Evolutionary conservation across 1,139 yeast species (phyloP).

Genomic region (Geotrichum citri-aurantii): DNA sequence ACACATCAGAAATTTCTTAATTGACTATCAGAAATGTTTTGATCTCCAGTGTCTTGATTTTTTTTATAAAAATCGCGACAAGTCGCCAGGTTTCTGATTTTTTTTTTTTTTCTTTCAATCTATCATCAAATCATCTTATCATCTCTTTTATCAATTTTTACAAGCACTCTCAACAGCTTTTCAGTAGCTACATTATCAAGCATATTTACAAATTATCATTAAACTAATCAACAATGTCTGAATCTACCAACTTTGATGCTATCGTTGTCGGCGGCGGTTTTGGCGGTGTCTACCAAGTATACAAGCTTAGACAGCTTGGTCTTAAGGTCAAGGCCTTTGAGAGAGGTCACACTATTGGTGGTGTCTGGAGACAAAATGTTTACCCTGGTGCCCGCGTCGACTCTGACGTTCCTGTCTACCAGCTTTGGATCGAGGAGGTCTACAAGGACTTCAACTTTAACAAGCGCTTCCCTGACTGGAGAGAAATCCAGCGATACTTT

Average conservation of each 20-base stretch:
- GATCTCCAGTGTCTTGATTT: no score
- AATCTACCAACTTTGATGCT: constrained; percentile 26
- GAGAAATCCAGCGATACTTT: constrained; percentile 46
- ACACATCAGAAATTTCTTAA: neutral
- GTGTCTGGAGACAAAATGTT: constrained; percentile 50
- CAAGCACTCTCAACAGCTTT: neutral
- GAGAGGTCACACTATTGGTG: constrained; percentile 44
- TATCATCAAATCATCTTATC: neutral
- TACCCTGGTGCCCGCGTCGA: constrained; percentile 49
- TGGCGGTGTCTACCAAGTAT: constrained; percentile 40
- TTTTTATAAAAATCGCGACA: neutral
- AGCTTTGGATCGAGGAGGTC: constrained; percentile 44
- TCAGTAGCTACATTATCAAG: neutral
- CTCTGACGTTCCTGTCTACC: constrained; percentile 47
- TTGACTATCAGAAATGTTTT: no score
- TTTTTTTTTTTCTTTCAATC: neutral
- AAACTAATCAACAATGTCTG: constrained; percentile 13
- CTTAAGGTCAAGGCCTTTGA: constrained; percentile 39
- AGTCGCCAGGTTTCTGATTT: neutral
- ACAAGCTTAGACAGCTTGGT: constrained; percentile 37
- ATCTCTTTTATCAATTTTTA: neutral
- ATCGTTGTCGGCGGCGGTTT: constrained; percentile 49
- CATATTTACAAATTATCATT: neutral
- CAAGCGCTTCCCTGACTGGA: constrained; percentile 43
- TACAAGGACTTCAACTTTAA: constrained; percentile 43